These are phyloP conservation scores for Breynia disticha DNA, from an alignment of 441 rosid species.

Conservation along the genomic window DNA sequence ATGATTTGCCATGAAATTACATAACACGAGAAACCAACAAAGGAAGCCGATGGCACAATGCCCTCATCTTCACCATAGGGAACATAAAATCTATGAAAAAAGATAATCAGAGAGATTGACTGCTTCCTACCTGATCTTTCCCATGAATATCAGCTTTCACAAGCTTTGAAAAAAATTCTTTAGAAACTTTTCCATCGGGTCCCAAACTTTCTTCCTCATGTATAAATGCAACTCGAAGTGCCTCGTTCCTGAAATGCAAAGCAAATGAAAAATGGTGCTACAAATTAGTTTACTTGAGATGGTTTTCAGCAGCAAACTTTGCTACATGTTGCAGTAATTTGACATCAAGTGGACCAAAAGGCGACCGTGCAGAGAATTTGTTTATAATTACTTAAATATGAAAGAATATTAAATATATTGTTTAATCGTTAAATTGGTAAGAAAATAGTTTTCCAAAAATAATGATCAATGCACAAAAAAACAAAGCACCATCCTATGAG, in stretches of 20 bases:
- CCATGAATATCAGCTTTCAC: conserved; percentile 96
- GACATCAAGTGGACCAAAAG: too few relatives aligned
- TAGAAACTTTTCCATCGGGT: conserved; percentile 42
- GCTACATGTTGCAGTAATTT: too few relatives aligned
- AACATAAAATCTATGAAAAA: neutral
- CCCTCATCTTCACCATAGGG: neutral
- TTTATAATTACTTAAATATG: too few relatives aligned
- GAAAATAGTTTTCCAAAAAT: too few relatives aligned
- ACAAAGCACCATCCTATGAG: too few relatives aligned
- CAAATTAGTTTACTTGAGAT: neutral
- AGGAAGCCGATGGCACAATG: too few relatives aligned
- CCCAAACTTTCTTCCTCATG: conserved; percentile 66
- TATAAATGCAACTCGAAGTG: conserved; percentile 95
- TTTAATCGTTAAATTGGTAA: too few relatives aligned
- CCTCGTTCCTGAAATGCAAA: conserved; percentile 58
- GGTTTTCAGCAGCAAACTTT: neutral
- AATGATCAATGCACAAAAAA: too few relatives aligned
- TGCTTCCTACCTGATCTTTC: conserved; percentile 75
- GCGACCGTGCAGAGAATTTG: too few relatives aligned
- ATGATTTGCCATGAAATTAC: too few relatives aligned
- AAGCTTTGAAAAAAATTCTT: conserved; percentile 74
- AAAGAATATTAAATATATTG: too few relatives aligned
- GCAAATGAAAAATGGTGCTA: neutral
- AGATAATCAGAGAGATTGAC: neutral
- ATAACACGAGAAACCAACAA: too few relatives aligned